A percentile compares a stretch with the other conserved stretches of the same genome.
phyloP scores from a whole-genome alignment of 768 basidiomycete species.

The Xerocomellus chrysenteron region DNA sequence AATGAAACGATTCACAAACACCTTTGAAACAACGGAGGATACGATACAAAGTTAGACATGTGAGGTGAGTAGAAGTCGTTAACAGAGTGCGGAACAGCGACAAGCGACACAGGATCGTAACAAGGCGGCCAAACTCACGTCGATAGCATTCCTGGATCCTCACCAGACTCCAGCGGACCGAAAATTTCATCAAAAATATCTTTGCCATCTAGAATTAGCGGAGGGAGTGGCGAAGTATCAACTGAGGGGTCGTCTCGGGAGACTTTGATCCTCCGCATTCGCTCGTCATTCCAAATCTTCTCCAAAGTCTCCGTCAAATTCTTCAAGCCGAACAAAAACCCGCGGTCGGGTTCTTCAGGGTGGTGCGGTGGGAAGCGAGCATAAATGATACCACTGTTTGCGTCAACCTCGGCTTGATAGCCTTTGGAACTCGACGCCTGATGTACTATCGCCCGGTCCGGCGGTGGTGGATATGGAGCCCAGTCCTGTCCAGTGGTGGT shows the following conservation, averaged over 20 bases:
- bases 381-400: constrained; percentile 77
- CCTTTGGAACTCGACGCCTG: constrained; percentile 64
- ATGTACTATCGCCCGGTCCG: constrained; percentile 38
- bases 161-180: constrained; percentile 43
- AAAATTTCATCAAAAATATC: constrained; percentile 81
- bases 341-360: constrained; percentile 85
- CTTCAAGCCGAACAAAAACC: constrained; percentile 90
- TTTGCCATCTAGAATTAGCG: constrained; percentile 68
- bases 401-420: constrained; percentile 81
- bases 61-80: constrained; percentile 10
- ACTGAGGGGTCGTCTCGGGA: constrained; percentile 55
- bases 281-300: constrained; percentile 86
- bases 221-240: constrained; percentile 53
- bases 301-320: constrained; percentile 75
- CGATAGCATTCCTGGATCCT: constrained; percentile 77
- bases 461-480: constrained; percentile 57
- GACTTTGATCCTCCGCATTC: constrained; percentile 62
- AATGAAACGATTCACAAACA: neutral
- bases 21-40: neutral
- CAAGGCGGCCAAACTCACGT: constrained; percentile 40
- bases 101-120: neutral
- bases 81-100: neutral
- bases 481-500: constrained; percentile 96
- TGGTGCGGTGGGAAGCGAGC: constrained; percentile 95
- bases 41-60: constrained; percentile 11